phyloP scores from a whole-genome alignment of 2,329 filamentous ascomycete species.

The Hypoxylon sp. region DNA sequence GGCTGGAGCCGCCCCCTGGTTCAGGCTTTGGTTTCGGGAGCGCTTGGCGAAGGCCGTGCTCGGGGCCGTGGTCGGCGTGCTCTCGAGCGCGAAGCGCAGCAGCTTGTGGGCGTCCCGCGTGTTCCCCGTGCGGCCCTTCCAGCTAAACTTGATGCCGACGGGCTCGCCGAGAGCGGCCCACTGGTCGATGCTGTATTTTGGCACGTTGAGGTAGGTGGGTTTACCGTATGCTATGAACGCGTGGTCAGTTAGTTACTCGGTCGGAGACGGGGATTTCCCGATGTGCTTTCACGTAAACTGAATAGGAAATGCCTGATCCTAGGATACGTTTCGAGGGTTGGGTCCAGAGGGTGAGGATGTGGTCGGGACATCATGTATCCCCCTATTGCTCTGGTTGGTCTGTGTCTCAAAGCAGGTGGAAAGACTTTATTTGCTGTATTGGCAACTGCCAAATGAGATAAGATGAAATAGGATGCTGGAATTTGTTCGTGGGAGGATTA shows the following conservation, averaged over 20 bases:
- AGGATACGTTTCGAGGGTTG: not conserved
- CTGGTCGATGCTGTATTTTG: slow-evolving; percentile 45
- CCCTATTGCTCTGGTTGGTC: not conserved
- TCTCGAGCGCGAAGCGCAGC: slow-evolving; percentile 59
- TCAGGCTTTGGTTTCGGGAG: not conserved
- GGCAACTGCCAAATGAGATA: not conserved
- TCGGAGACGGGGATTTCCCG: not conserved
- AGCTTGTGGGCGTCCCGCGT: slow-evolving; percentile 64
- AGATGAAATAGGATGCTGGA: not conserved
- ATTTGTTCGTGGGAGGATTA: not conserved
- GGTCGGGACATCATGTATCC: not conserved
- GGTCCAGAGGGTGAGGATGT: not conserved
- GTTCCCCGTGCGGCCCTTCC: slow-evolving; percentile 61
- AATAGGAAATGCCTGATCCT: not conserved
- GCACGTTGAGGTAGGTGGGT: slow-evolving; percentile 55
- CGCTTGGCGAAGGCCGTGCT: slow-evolving; percentile 45
- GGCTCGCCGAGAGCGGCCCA: slow-evolving; percentile 52
- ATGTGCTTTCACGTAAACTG: not conserved
- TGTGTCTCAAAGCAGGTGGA: not conserved
- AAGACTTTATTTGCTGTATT: slow-evolving; percentile 14
- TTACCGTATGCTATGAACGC: slow-evolving; percentile 55
- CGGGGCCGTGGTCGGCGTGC: slow-evolving; percentile 46
- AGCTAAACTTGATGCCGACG: slow-evolving; percentile 60
- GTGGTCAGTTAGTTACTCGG: slow-evolving; percentile 1
- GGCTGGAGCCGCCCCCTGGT: not conserved